These are phyloP conservation scores for Phytopythium ostracodes DNA, from an alignment of 352 stramenopile genomes.

Conservation along the genomic window DNA sequence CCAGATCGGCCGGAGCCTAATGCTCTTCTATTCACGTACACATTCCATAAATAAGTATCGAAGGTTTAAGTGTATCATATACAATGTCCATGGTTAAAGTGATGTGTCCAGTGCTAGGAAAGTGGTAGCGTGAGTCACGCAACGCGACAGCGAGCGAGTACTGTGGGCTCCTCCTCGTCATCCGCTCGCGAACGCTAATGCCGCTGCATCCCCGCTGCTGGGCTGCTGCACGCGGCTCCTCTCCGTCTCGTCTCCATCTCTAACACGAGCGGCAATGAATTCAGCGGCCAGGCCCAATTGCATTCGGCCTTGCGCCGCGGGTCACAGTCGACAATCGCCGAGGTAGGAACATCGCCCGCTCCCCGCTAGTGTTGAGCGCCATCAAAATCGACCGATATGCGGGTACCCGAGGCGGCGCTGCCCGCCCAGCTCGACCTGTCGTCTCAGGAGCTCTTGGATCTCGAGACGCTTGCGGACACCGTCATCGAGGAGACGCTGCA, in stretches of 20 bases:
- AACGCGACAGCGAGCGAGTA: conserved; percentile 1
- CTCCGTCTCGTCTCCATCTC: not conserved
- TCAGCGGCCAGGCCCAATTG: no score
- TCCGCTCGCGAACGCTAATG: not conserved
- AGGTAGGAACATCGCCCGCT: not conserved
- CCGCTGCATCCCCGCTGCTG: not conserved
- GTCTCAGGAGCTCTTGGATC: conserved; percentile 12
- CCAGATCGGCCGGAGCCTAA: not conserved
- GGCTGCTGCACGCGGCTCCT: not conserved
- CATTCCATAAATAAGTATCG: no score
- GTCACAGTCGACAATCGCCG: not conserved
- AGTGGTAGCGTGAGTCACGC: not conserved
- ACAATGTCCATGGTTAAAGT: no score
- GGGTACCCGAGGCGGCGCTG: not conserved
- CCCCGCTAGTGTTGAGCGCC: not conserved
- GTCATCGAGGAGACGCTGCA: conserved; percentile 36
- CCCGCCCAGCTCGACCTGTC: conserved; percentile 21
- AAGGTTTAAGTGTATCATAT: no score
- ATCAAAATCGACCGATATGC: not conserved
- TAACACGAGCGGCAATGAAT: not conserved
- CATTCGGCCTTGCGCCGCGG: no score
- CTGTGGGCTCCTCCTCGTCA: not conserved
- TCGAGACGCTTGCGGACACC: conserved; percentile 27
- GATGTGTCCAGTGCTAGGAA: not conserved
- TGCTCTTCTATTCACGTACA: no score